Conservation (phyloP, 257 asterid genomes). For the Ophiorrhiza pumila region DNA sequence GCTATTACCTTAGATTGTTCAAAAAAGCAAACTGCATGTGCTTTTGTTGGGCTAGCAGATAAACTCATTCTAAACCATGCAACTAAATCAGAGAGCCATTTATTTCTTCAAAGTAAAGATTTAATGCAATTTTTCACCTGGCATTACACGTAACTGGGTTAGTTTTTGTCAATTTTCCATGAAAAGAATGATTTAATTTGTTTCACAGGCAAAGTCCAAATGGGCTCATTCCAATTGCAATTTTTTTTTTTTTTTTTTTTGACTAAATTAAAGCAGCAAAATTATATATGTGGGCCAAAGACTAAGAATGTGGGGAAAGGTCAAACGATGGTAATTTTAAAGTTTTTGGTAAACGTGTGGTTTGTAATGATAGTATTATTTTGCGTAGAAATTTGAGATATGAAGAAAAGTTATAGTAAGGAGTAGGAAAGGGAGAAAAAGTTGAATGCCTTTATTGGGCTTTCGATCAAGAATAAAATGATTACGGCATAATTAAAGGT, state of each 20-base stretch:
- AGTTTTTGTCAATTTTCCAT: background rate
- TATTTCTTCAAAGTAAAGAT: no score
- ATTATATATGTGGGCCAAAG: conserved; percentile 22
- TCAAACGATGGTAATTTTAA: conserved; percentile 30
- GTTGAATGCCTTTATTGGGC: conserved; percentile 50
- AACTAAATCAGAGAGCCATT: no score
- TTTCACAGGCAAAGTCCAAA: conserved; percentile 2
- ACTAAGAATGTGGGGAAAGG: conserved; percentile 23
- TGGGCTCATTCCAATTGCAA: conserved; percentile 12
- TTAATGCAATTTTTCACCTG: no score
- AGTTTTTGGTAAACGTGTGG: conserved; percentile 40
- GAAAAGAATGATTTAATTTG: background rate
- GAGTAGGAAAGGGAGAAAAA: conserved; percentile 30
- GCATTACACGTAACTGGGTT: no score
- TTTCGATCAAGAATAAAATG: conserved; percentile 51
- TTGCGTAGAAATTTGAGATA: conserved; percentile 22
- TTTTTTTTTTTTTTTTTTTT: background rate
- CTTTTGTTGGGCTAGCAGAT: no score
- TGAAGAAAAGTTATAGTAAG: conserved; percentile 14
- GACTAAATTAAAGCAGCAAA: background rate
- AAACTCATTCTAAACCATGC: no score
- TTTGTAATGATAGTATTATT: background rate
- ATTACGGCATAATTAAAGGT: conserved; percentile 58
- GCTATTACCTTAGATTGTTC: no score
- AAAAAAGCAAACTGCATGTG: no score